Evolutionary conservation across 306 rosid genomes (phyloP).

Genomic region (Dryas octopetala): DNA sequence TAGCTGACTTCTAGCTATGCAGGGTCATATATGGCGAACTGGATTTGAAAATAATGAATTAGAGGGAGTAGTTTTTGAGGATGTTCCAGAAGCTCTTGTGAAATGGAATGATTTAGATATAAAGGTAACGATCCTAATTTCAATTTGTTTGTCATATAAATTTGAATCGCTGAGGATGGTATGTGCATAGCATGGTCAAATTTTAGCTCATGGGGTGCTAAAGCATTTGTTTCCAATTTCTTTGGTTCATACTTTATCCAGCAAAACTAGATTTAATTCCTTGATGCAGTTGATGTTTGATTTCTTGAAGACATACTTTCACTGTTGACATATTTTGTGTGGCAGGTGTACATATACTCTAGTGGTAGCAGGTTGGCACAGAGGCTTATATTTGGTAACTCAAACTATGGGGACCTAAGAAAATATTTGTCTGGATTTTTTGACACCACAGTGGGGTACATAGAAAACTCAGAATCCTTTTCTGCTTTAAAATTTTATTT

Average conservation of each 20-base stretch:
- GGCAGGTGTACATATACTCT: conserved; percentile 91
- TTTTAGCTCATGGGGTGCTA: background rate
- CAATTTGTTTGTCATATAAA: background rate
- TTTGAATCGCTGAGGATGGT: background rate
- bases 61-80: conserved; percentile 81
- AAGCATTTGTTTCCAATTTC: background rate
- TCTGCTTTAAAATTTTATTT: background rate
- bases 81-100: conserved; percentile 85
- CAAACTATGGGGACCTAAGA: conserved; percentile 83
- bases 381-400: conserved; percentile 83
- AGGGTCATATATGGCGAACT: conserved; percentile 97
- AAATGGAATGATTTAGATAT: conserved; percentile 78
- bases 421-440: conserved; percentile 83
- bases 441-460: conserved; percentile 90
- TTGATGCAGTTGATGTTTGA: background rate
- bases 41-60: conserved; percentile 83
- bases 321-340: conserved; percentile 24
- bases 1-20: conserved; percentile 36
- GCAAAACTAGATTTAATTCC: background rate
- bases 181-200: background rate
- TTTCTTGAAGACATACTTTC: conserved; percentile 12
- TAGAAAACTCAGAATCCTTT: background rate
- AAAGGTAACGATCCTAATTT: conserved; percentile 49
- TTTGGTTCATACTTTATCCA: background rate
- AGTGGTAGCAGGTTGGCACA: conserved; percentile 98